A percentile compares a stretch with the other conserved stretches of the same genome.
Evolutionary conservation across 768 basidiomycete species (phyloP).

Genomic region (Rhizopogon vulgaris): DNA sequence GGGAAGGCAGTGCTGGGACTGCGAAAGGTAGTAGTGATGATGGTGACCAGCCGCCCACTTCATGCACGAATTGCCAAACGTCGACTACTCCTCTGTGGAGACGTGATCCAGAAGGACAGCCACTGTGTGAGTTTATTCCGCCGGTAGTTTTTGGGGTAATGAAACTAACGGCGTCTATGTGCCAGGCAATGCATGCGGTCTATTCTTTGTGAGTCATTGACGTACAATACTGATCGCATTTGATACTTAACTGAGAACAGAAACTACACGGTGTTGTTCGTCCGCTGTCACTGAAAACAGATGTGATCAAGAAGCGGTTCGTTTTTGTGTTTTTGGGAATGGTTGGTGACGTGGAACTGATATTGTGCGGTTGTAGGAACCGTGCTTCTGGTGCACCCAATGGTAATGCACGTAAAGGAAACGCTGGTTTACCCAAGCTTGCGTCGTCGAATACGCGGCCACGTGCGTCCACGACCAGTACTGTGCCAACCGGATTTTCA

Average conservation of each 20-base stretch:
- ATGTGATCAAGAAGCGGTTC: conserved; percentile 95
- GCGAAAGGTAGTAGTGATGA: conserved; percentile 51
- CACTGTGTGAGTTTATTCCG: conserved; percentile 58
- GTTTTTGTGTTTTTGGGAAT: conserved; percentile 5
- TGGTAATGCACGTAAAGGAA: conserved; percentile 57
- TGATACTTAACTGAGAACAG: conserved; percentile 33
- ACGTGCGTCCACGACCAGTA: conserved; percentile 61
- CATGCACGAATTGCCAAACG: conserved; percentile 93
- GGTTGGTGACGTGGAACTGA: neutral
- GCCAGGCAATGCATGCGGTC: conserved; percentile 82
- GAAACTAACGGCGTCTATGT: conserved; percentile 7
- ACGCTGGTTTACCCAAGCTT: conserved; percentile 62
- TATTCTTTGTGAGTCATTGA: conserved; percentile 75
- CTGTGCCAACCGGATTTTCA: conserved; percentile 41
- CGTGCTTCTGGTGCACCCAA: conserved; percentile 74
- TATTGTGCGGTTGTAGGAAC: conserved; percentile 42
- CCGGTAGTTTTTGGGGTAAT: conserved; percentile 5
- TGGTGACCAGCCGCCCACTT: conserved; percentile 66
- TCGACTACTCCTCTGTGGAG: conserved; percentile 94
- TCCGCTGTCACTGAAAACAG: conserved; percentile 92
- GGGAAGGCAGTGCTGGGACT: conserved; percentile 22
- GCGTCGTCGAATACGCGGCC: conserved; percentile 71
- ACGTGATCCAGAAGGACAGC: conserved; percentile 88
- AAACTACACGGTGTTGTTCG: conserved; percentile 95
- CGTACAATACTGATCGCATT: neutral